phyloP scores from a whole-genome alignment of 2,329 filamentous ascomycete species.

The Zarea fungicola region DNA sequence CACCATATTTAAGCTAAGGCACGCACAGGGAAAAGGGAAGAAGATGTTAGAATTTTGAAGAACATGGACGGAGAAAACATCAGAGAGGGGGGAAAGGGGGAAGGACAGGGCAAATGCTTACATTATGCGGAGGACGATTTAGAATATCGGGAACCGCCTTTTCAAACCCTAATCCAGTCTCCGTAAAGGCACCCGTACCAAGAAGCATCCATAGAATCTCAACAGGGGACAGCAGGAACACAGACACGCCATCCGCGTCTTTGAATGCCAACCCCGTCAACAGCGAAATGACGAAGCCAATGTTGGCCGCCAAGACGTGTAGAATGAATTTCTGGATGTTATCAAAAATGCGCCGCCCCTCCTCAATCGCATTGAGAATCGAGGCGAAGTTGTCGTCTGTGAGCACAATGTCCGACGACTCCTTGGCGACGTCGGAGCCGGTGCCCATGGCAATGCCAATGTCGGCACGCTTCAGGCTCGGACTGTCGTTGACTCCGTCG shows the following conservation, averaged over 20 bases:
- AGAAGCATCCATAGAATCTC: constrained; percentile 73
- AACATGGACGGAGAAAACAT: no score
- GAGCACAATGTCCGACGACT: constrained; percentile 59
- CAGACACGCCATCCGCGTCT: constrained; percentile 55
- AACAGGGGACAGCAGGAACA: constrained; percentile 65
- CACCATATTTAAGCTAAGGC: constrained; percentile 39
- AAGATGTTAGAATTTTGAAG: no score
- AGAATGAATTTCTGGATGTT: constrained; percentile 69
- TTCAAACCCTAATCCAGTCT: constrained; percentile 69
- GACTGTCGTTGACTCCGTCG: constrained; percentile 66
- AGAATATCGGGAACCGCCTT: constrained; percentile 62
- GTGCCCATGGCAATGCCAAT: constrained; percentile 68
- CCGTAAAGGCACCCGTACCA: constrained; percentile 64
- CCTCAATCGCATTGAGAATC: constrained; percentile 46
- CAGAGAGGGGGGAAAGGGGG: no score
- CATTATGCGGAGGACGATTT: constrained; percentile 56
- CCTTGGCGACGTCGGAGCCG: constrained; percentile 65
- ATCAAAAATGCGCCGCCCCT: constrained; percentile 63
- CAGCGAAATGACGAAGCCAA: constrained; percentile 60
- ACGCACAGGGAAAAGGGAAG: no score
- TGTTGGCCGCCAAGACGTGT: constrained; percentile 60
- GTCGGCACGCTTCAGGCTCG: constrained; percentile 60
- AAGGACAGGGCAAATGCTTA: no score
- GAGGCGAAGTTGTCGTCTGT: constrained; percentile 62
- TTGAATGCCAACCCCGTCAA: constrained; percentile 66